Conservation (phyloP, 1,284 basidiomycete genomes). For the Leucoagaricus sp. region DNA sequence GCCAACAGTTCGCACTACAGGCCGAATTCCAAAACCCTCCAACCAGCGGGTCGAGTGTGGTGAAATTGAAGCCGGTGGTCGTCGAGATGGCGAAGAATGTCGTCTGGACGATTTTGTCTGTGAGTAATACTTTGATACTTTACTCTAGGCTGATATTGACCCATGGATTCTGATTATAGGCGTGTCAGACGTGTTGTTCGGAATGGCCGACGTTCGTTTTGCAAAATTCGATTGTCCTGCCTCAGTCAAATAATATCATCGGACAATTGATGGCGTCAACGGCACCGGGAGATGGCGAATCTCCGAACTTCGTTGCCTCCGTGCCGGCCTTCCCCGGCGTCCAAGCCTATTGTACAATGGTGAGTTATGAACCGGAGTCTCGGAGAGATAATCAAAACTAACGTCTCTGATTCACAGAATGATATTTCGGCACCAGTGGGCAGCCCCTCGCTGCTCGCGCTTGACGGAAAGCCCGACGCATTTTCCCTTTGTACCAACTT, state of each 20-base stretch:
- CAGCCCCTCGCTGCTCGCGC: constrained; percentile 33
- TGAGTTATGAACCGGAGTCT: constrained; percentile 20
- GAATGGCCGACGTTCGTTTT: constrained; percentile 39
- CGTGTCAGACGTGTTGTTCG: constrained; percentile 39
- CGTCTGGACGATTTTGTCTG: constrained; percentile 40
- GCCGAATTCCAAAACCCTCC: constrained; percentile 36
- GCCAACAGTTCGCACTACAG: constrained; percentile 34
- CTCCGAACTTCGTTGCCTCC: constrained; percentile 40
- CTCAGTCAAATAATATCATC: constrained; percentile 37
- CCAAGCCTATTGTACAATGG: constrained; percentile 40
- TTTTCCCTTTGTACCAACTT: constrained; percentile 43
- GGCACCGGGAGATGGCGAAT: constrained; percentile 38
- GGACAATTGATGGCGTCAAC: constrained; percentile 38
- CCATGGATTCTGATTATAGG: constrained; percentile 24
- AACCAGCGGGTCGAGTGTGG: constrained; percentile 23
- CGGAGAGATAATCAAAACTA: not conserved
- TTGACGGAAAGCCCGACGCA: constrained; percentile 36
- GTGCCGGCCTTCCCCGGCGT: constrained; percentile 41
- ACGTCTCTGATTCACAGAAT: constrained; percentile 14
- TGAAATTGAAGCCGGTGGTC: constrained; percentile 34
- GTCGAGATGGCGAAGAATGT: constrained; percentile 39
- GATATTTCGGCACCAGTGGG: constrained; percentile 22
- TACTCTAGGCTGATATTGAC: not conserved
- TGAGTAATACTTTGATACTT: constrained; percentile 22
- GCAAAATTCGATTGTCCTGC: constrained; percentile 37